Evolutionary conservation across 192 early-diverging fungal genomes (phyloP).

Genomic region (Coemansia sp.): DNA sequence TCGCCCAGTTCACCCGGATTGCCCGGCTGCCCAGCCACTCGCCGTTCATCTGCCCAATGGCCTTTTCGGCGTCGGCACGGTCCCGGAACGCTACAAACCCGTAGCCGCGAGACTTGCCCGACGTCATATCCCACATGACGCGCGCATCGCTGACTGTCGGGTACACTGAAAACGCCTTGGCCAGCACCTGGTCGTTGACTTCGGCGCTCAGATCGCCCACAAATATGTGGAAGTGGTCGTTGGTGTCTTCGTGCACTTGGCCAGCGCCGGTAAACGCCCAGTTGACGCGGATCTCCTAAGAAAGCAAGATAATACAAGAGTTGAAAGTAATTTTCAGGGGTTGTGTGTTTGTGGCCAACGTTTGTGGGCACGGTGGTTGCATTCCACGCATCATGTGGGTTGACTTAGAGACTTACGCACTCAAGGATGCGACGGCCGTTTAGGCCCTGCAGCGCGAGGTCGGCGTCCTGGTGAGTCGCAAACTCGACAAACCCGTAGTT

Average conservation of each 20-base stretch:
- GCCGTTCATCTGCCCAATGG: conserved; percentile 84
- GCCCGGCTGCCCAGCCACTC: conserved; percentile 81
- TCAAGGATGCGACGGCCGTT: conserved; percentile 59
- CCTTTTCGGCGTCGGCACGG: conserved; percentile 80
- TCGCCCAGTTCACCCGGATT: conserved; percentile 94
- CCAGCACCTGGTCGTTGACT: conserved; percentile 77
- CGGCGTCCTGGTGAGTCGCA: conserved; percentile 67
- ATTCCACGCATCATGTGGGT: background rate
- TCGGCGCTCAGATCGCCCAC: conserved; percentile 92
- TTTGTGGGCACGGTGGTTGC: background rate
- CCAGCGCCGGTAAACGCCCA: conserved; percentile 52
- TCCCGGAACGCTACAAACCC: conserved; percentile 92
- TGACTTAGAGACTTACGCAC: conserved; percentile 11
- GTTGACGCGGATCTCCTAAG: conserved; percentile 51
- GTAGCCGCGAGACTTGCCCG: conserved; percentile 88
- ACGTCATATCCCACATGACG: conserved; percentile 88
- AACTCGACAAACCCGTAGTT: conserved; percentile 93
- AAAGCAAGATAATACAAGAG: background rate
- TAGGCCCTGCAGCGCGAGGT: conserved; percentile 63
- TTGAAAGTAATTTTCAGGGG: background rate
- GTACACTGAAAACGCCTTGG: conserved; percentile 63
- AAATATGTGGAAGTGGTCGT: conserved; percentile 82
- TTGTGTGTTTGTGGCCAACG: background rate
- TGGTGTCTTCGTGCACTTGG: conserved; percentile 64
- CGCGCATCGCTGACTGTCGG: conserved; percentile 70